phyloP scores from a whole-genome alignment of 2,329 filamentous ascomycete genomes.

The Emericellopsis atlantica region DNA sequence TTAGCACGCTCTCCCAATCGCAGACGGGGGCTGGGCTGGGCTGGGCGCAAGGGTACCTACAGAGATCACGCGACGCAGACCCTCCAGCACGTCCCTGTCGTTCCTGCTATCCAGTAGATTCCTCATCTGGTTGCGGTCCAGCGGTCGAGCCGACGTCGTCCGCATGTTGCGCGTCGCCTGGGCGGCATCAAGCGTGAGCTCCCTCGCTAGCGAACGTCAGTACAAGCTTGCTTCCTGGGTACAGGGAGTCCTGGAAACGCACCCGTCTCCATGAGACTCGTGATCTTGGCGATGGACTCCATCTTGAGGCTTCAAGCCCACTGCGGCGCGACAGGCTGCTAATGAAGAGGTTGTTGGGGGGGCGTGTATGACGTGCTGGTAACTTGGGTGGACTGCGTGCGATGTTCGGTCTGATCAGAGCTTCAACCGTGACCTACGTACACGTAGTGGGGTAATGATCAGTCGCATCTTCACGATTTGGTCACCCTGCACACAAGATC shows the following conservation, averaged over 20 bases:
- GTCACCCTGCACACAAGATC: background rate
- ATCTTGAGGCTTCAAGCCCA: conserved; percentile 33
- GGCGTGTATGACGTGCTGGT: background rate
- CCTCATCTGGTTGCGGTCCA: conserved; percentile 78
- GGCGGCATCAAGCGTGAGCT: conserved; percentile 94
- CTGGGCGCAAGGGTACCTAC: conserved; percentile 55
- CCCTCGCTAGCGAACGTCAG: conserved; percentile 53
- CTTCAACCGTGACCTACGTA: background rate
- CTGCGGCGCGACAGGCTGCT: background rate
- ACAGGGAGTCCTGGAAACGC: conserved; percentile 16
- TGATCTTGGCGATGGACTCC: conserved; percentile 95
- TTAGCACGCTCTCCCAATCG: background rate
- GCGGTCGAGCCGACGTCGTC: conserved; percentile 37
- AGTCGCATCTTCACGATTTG: too few relatives aligned
- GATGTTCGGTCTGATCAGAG: background rate
- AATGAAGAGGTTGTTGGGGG: background rate
- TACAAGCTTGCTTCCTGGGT: conserved; percentile 3
- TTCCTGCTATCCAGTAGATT: conserved; percentile 88
- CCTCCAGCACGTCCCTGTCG: conserved; percentile 87
- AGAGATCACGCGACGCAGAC: conserved; percentile 78
- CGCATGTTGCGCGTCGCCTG: conserved; percentile 65
- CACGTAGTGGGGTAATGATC: too few relatives aligned
- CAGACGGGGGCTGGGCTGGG: background rate
- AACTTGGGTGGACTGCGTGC: background rate
- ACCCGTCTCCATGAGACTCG: conserved; percentile 90